Evolutionary conservation across 2,329 filamentous ascomycete species (phyloP).

Genomic region (Hypoxylon sp.): DNA sequence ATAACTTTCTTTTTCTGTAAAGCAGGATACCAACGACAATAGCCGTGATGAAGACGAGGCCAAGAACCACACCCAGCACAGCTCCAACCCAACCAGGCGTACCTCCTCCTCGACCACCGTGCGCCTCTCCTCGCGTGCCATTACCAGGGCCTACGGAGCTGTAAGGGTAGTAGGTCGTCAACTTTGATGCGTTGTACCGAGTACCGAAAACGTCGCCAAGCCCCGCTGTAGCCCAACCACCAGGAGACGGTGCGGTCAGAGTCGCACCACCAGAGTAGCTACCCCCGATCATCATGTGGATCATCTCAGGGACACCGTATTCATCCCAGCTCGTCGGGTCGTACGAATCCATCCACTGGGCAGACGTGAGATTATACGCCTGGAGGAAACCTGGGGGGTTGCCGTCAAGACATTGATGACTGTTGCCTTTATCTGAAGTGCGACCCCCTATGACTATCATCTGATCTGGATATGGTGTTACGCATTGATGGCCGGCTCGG

Average conservation of each 20-base stretch:
- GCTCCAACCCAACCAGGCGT: conserved; percentile 73
- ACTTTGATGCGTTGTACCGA: conserved; percentile 69
- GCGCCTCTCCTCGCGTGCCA: conserved; percentile 48
- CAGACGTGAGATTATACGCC: conserved; percentile 80
- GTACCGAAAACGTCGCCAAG: conserved; percentile 69
- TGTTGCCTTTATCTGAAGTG: conserved; percentile 52
- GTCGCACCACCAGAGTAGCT: conserved; percentile 77
- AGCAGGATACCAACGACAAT: conserved; percentile 67
- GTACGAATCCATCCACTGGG: conserved; percentile 79
- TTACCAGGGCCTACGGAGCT: conserved; percentile 53
- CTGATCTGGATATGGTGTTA: conserved; percentile 82
- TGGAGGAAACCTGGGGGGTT: conserved; percentile 64
- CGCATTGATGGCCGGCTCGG: conserved; percentile 81
- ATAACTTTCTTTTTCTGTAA: conserved; percentile 65
- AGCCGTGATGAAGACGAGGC: conserved; percentile 69
- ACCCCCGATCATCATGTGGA: conserved; percentile 78
- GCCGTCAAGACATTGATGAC: conserved; percentile 62
- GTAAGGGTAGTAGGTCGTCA: conserved; percentile 75
- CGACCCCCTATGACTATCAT: conserved; percentile 85
- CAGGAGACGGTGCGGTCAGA: conserved; percentile 72
- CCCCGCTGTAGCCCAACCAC: conserved; percentile 66
- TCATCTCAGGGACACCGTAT: conserved; percentile 78
- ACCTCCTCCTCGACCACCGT: conserved; percentile 54
- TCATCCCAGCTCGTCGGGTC: conserved; percentile 72
- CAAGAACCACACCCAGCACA: conserved; percentile 73